These are phyloP conservation scores for Diaporthe ilicicola DNA, from an alignment of 2,329 filamentous ascomycete species.

Conservation along the genomic window DNA sequence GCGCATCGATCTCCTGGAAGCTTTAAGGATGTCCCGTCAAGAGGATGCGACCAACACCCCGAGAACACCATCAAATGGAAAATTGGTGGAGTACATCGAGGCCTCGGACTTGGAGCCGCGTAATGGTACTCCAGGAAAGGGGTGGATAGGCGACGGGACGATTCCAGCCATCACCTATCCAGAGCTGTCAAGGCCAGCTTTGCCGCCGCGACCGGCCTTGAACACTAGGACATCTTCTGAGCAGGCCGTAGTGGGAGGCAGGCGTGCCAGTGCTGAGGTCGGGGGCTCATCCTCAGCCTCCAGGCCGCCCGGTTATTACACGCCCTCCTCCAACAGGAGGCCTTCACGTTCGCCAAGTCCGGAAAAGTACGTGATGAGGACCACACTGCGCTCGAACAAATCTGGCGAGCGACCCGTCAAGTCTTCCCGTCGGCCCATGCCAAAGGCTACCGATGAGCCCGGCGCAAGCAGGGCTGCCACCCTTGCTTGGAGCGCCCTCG, in stretches of 20 bases:
- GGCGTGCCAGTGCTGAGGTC: conserved; percentile 33
- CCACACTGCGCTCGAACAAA: conserved; percentile 64
- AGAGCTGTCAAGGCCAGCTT: conserved; percentile 76
- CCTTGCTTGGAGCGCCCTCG: conserved; percentile 65
- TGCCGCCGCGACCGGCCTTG: conserved; percentile 65
- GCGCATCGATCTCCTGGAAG: conserved; percentile 86
- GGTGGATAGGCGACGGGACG: conserved; percentile 82
- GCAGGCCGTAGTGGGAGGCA: conserved; percentile 49
- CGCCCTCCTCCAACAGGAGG: conserved; percentile 38
- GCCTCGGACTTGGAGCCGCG: conserved; percentile 34
- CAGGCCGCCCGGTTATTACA: conserved; percentile 22
- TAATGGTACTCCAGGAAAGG: conserved; percentile 45
- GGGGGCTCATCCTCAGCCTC: conserved; percentile 33
- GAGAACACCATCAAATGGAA: conserved; percentile 34
- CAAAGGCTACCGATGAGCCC: conserved; percentile 56
- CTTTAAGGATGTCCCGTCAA: conserved; percentile 73
- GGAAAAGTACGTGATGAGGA: conserved; percentile 69
- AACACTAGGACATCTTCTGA: conserved; percentile 64
- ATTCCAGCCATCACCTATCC: conserved; percentile 83
- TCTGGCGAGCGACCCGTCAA: conserved; percentile 52
- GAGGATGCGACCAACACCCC: conserved; percentile 44
- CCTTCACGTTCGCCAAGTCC: conserved; percentile 61
- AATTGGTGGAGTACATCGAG: conserved; percentile 30
- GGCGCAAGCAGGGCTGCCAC: conserved; percentile 71
- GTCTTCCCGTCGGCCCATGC: conserved; percentile 48